Evolutionary conservation across 129 eudicot genomes (phyloP), one percentile per base, ranked within the genome.

Genomic region (Flaveria bidentis): DNA sequence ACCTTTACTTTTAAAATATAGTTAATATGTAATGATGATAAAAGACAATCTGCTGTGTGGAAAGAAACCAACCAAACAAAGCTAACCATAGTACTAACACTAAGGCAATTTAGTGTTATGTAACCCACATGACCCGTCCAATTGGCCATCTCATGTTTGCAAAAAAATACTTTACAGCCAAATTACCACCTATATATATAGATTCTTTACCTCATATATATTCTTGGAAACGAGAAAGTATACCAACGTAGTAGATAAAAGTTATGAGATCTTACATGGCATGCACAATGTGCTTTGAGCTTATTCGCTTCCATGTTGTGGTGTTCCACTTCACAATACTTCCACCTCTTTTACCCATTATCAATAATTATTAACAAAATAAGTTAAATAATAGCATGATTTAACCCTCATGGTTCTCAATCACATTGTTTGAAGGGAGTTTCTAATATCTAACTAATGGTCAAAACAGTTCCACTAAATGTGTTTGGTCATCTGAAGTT

Each of bases 271-370:
- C 86, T 88, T 90, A 93, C 98, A 93, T 53, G 44, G 91, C 96
- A 53, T 90, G 86, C 22, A 78, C 77, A 18, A 90, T 69, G 42
- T 67, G 82, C 73, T 86, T 88, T 66, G 92, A 85, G 78, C 84
- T 85, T 44, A 88, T 85, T 68, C 94, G 84, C 71, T 73, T 85
- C 98, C 98, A 93, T n/a, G 92, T 75, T 58, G 84, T 77, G 63
- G 96, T 78, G 77, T 85, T 80, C 88, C 89, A 93, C 75, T 87
- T 87, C 20, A 88, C 78, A 22, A 93, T 88, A 76, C 88, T 79
- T 73, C 91, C 94, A 79, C 98, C 52, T 72, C 15, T 33, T 23
- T 23, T 56, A 12, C 41, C 15, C 60, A 44, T 44, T 11, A 45
- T 10, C n/a, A 42, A 41, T 42, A 58, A 41, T 25, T 42, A 57